Percentiles rank a stretch among this genome's conserved stretches.
Conservation (phyloP, 1,284 basidiomycete species). For the Coniferiporia sulphurascens region DNA sequence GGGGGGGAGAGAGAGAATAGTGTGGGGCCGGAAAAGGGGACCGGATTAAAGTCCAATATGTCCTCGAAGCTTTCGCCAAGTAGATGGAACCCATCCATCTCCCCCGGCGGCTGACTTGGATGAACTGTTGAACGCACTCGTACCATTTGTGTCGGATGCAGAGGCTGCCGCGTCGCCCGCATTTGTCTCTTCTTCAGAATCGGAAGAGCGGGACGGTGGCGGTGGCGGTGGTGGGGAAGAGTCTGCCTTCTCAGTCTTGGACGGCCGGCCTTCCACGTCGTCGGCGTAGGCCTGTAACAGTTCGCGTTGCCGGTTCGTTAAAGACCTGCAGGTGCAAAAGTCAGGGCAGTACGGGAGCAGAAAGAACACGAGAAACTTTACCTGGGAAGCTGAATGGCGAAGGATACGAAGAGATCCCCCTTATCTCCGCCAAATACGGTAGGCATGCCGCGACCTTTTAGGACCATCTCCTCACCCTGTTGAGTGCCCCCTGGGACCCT, state of each 20-base stretch:
- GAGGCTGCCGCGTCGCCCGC: slow-evolving; percentile 21
- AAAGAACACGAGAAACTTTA: slow-evolving; percentile 35
- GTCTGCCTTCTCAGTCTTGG: slow-evolving; percentile 13
- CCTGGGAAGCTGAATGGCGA: slow-evolving; percentile 88
- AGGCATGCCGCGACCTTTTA: slow-evolving; percentile 85
- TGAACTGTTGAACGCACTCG: slow-evolving; percentile 56
- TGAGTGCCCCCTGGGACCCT: slow-evolving; percentile 92
- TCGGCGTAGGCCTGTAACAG: slow-evolving; percentile 91
- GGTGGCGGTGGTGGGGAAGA: too few species aligned
- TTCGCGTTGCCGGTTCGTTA: slow-evolving; percentile 80
- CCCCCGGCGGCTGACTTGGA: slow-evolving; percentile 39
- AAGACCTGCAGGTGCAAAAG: slow-evolving; percentile 46
- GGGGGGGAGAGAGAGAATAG: too few species aligned
- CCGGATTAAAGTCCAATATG: slow-evolving; percentile 64
- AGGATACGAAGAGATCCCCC: slow-evolving; percentile 91
- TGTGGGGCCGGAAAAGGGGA: slow-evolving; percentile 31
- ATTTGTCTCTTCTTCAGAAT: slow-evolving; percentile 26
- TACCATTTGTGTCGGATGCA: slow-evolving; percentile 59
- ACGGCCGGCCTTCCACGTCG: slow-evolving; percentile 73
- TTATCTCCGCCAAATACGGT: slow-evolving; percentile 62
- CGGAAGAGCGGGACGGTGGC: slow-evolving; percentile 23
- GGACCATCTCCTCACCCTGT: slow-evolving; percentile 94
- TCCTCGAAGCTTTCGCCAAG: slow-evolving; percentile 60
- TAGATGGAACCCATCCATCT: slow-evolving; percentile 64
- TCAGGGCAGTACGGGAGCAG: slow-evolving; percentile 18